A percentile compares a stretch with the other conserved stretches of the same genome.
Evolutionary conservation across 2,329 filamentous ascomycete genomes (phyloP).

Genomic region (Fusarium falciforme): DNA sequence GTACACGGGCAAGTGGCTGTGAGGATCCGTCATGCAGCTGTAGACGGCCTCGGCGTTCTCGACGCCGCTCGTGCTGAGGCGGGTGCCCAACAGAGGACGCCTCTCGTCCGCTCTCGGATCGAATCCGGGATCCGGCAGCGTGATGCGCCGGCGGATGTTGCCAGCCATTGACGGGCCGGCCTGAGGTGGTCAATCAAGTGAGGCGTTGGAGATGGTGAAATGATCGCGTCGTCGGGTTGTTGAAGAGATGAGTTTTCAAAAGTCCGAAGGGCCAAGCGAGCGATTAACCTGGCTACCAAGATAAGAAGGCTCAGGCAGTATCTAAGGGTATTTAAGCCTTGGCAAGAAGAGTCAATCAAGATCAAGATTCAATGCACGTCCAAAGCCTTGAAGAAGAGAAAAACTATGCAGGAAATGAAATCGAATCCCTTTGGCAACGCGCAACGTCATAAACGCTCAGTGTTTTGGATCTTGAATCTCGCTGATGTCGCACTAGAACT

Average conservation of each 20-base stretch:
- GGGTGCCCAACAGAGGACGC: constrained; percentile 48
- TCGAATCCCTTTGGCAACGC: constrained; percentile 1
- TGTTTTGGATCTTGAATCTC: constrained; percentile 33
- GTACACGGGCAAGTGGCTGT: constrained; percentile 77
- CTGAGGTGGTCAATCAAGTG: not conserved
- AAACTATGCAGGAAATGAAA: not conserved
- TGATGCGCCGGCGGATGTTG: constrained; percentile 46
- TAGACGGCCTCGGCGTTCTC: constrained; percentile 55
- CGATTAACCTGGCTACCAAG: not conserved
- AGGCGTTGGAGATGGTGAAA: constrained; percentile 1
- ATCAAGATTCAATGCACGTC: not conserved
- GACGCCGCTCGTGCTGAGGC: constrained; percentile 44
- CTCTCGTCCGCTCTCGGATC: constrained; percentile 45
- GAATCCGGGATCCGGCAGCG: constrained; percentile 41
- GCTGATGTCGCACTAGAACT: constrained; percentile 16
- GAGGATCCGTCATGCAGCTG: constrained; percentile 67
- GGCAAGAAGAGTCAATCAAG: not conserved
- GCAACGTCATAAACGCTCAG: constrained; percentile 33
- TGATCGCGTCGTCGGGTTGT: constrained; percentile 16
- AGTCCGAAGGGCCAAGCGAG: not conserved
- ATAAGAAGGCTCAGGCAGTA: not conserved
- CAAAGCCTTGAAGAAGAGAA: no score
- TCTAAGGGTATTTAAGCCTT: not conserved
- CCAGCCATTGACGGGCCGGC: constrained; percentile 35
- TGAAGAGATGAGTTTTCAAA: constrained; percentile 29